Base-by-base conservation (phyloP, 257 asterid genomes). In the Fraxinus americana region DNA sequence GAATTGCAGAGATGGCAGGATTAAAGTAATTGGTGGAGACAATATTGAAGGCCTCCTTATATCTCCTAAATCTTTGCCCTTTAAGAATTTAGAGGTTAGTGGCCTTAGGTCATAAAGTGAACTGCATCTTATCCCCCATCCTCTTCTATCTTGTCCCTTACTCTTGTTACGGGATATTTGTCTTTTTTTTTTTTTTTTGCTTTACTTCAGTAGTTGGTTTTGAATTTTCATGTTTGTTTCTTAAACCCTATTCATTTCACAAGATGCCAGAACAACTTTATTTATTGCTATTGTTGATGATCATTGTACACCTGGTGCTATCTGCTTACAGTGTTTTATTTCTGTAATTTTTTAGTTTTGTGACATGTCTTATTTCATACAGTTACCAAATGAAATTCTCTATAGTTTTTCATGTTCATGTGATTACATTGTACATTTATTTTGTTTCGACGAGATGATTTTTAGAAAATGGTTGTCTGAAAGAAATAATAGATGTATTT, bases 61-160 rank as follows among this genome's bases (percentile, higher is more conserved):
- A 67, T 92, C 99, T 81, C 94, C 96, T 29, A 89, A 89, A 82
- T 82, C 98, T 34, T 38, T 83, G 75, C 96, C 99, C 63, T 96
- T 93, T 81, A 96, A 91, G 83, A 78, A 89, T 87, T 87, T 96
- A 76, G 97, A 93, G 98, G 99, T 95, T 87, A 82, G 91, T 84
- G 80, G 36, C 32, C 71, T 72, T 75, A 54, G 70, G 78, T 67
- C 17, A 7, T 39, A 13, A 12, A 32, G 67, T 27, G 34, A 68
- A 23, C 67, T 72, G 66, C 78, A 57, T 69, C 30, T 72, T 38
- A 63, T 45, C 25, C 30, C 36, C 34, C 71, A 52, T 70, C 32
- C 80, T 72, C 66, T 29, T 66, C 66, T 77, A 39, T 75, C 36
- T 69, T 57, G 38, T 73, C 50, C 36, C 27, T 73, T 23, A 48